Percentiles rank a stretch among this genome's conserved stretches.
Conservation (phyloP, 805 yeast species). For the Hanseniaspora lindneri region DNA sequence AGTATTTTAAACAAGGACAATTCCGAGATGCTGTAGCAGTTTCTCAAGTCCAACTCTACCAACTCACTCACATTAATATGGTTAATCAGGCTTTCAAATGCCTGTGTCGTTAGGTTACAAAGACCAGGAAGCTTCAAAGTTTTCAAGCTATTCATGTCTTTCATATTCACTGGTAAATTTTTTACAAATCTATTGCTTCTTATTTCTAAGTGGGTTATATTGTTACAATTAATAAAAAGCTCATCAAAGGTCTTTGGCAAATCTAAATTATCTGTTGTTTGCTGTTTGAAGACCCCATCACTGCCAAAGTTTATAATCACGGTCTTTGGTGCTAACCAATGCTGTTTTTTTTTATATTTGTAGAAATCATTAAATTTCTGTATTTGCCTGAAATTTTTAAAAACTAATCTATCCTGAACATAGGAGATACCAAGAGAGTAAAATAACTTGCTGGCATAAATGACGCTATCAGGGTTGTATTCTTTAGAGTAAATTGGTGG, state of each 20-base stretch:
- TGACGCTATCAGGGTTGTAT: slow-evolving; percentile 1
- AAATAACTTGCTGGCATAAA: slow-evolving; percentile 8
- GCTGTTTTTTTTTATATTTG: slow-evolving; percentile 7
- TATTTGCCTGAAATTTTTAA: slow-evolving; percentile 10
- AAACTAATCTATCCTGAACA: slow-evolving; percentile 5
- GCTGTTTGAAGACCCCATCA: slow-evolving; percentile 10
- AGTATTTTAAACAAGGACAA: not conserved
- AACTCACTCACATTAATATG: not conserved
- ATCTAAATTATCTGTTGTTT: not conserved
- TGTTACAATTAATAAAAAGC: slow-evolving; percentile 7
- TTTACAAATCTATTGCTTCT: slow-evolving; percentile 14
- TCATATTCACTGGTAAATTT: not conserved
- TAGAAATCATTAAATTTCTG: slow-evolving; percentile 13
- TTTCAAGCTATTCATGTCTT: not conserved
- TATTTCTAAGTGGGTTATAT: slow-evolving; percentile 12
- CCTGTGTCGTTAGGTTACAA: slow-evolving; percentile 4
- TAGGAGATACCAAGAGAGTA: slow-evolving; percentile 11
- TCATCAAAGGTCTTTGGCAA: slow-evolving; percentile 1
- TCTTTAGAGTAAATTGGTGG: slow-evolving; percentile 12
- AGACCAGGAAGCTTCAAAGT: slow-evolving; percentile 5
- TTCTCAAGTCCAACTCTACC: slow-evolving; percentile 7
- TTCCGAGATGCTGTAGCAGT: slow-evolving; percentile 13
- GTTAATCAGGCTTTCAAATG: not conserved
- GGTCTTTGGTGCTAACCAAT: slow-evolving; percentile 12
- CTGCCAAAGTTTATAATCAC: slow-evolving; percentile 13